Base-by-base conservation (phyloP, 768 basidiomycete species). In the Goffeauzyma gilvescens region DNA sequence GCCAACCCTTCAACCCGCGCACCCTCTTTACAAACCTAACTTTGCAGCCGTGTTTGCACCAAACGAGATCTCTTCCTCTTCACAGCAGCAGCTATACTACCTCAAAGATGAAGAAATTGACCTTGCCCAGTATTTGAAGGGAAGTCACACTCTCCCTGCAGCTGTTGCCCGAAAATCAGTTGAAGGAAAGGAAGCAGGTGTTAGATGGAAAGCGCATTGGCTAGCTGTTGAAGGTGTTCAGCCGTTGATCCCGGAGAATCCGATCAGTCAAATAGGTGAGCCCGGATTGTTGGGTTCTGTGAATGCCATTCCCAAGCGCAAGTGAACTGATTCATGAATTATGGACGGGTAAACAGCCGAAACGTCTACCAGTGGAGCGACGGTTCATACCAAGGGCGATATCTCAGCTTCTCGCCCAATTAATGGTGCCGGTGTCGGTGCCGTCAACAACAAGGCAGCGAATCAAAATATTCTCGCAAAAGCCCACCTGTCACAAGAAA, bases 91-190 rank as follows among this genome's bases (percentile, higher is more conserved):
- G 20, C 38, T 96, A 3, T 95, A 85, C 66, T 86, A 85, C 55
- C 75, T 90, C 14, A 85, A 93, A 47, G 93, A 98, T 58, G 87
- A 95, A 53, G 93, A 96, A 64, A 79, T 98, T 36, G 93, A 96
- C 65, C 86, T 98, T 54, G 83, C 89, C 58, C 82, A 78, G 41
- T 76, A 87, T 8, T 65, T 95, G 31, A 74, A 81, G 42, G 81
- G 52, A 33, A 44, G 46, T 13, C 63, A 61, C 12, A 46, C 62
- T 5, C 55, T 59, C n/a, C 37, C 44, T 1, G 48, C 50, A 18
- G 40, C 15, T 32, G 15, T 23, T 8, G 48, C 45, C 20, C 27
- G 20, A 15, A 45, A 25, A 32, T 14, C 6, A n/a, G 27, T 53
- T 55, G 8, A 56, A 9, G 53, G 50, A 7, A 53, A 51, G 42